Evolutionary conservation across 2,329 filamentous ascomycete species (phyloP), one percentile per base, ranked within the genome.

Genomic region (Verticillium zaregamsianum): DNA sequence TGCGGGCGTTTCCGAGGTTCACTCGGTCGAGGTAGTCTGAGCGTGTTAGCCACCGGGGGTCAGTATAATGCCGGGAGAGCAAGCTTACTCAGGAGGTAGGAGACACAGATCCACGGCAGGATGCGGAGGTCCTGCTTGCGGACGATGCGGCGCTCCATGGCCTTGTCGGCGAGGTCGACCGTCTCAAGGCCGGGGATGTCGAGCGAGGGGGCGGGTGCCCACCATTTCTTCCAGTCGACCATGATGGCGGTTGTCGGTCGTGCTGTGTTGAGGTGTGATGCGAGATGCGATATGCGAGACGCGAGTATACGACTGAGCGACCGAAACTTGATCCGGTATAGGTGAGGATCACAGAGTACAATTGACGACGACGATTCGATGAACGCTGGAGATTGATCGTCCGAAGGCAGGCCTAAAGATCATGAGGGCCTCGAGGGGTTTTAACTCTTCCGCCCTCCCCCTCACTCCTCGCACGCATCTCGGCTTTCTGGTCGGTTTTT

Each of bases 181-280:
- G 70, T 72, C 69, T 73, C 70, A 56, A 73, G 67, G 58, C 67
- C 67, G n/a, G 71, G 71, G 52, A 73, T 69, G 66, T 73, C 71
- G 23, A 73, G 64, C 35, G 71, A 72, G 68, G 71, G 71, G 63
- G 60, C 61, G 40, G 63, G 61, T 32, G 63, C 23, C 58, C 64
- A 61, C 40, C 62, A 23, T 11, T 55, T 57, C 52, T 66, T 66
- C 64, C 64, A 66, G 59, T 65, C 62, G 57, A 62, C 63, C 64
- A 65, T 66, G 58, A 11, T 55, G 58, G 25, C 5, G 25, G 33
- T 12, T 31, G 54, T 57, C 9, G 6, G 7, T 40, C 35, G 57
- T 58, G 57, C 8, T 28, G 37, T 58, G 39, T 12, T 28, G 45
- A 52, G 2, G 17, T 7, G 37, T 40, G 37, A 15, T 40, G 3